These are phyloP conservation scores for Ophiosphaerella korrae DNA, from an alignment of 2,329 filamentous ascomycete species.

Conservation along the genomic window DNA sequence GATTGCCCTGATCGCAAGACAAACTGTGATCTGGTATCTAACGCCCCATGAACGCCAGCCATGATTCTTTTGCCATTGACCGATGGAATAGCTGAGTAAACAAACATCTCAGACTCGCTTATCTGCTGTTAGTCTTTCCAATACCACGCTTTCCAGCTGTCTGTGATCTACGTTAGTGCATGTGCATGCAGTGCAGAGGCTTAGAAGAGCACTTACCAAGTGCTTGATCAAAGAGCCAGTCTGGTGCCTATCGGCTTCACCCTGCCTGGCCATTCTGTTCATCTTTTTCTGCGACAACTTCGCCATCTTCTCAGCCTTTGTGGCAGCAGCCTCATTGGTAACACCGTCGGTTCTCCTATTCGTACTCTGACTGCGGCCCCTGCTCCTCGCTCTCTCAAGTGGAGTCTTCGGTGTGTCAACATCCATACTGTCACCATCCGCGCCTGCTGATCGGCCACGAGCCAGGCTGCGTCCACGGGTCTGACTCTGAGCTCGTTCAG, in stretches of 20 bases:
- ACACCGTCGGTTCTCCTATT: slow-evolving; percentile 82
- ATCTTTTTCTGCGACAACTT: slow-evolving; percentile 97
- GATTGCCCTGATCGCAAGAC: slow-evolving; percentile 26
- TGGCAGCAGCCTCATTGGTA: slow-evolving; percentile 66
- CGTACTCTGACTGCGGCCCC: slow-evolving; percentile 66
- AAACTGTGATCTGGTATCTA: slow-evolving; percentile 35
- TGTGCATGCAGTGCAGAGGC: neutral
- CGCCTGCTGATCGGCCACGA: slow-evolving; percentile 59
- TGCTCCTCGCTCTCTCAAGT: slow-evolving; percentile 70
- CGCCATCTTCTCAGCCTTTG: slow-evolving; percentile 81
- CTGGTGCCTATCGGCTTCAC: slow-evolving; percentile 92
- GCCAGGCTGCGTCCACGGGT: slow-evolving; percentile 74
- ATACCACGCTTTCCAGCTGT: slow-evolving; percentile 90
- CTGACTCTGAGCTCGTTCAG: slow-evolving; percentile 72
- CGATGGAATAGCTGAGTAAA: slow-evolving; percentile 13
- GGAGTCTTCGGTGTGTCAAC: slow-evolving; percentile 51
- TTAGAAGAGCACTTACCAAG: slow-evolving; percentile 67
- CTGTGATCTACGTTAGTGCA: slow-evolving; percentile 51
- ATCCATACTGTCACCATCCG: slow-evolving; percentile 75
- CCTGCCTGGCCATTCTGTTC: slow-evolving; percentile 96
- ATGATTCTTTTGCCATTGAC: slow-evolving; percentile 29
- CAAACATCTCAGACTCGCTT: slow-evolving; percentile 16
- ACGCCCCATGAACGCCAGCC: slow-evolving; percentile 38
- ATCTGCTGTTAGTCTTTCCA: slow-evolving; percentile 75
- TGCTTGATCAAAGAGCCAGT: slow-evolving; percentile 84